Evolutionary conservation across 148 eudicot species (phyloP), one percentile per base, ranked within the genome.

Genomic region (Arctostaphylos glauca): DNA sequence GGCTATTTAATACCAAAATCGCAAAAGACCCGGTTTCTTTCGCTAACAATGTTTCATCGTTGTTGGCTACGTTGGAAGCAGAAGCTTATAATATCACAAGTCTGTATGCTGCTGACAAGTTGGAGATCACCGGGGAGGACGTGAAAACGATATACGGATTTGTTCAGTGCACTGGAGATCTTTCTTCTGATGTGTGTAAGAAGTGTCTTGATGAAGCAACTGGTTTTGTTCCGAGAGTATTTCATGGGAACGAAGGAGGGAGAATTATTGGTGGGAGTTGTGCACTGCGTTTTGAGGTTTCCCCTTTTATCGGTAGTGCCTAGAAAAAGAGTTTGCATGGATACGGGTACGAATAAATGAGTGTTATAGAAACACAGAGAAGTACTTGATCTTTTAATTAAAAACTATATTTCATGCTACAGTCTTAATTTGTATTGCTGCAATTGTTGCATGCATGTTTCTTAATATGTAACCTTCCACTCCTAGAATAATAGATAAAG

Each of bases 1-100:
- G 2, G 0, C 0, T 4, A 2, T 2, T 2, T 21, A 19, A 6
- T 18, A 6, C 3, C n/a, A 6, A 5, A 0, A 19, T 3, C n/a
- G 9, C 1, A 10, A 59, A 23, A 9, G 7, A 59, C 66, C 66
- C 66, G n/a, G 25, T 2, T 19, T 59, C 19, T 6, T 59, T 59
- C 66, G 7, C 19, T n/a, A 6, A 6, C 19, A 6, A 19, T 21
- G 66, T 59, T 23, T 1, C n/a, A 1, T 0, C 5, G 66, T 19
- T 59, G 6, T 6, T 19, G 23, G 7, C 2, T 59, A 59, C 0
- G 5, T 59, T 59, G 23, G 6, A 5, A 1, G 9, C 19, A 2
- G 1, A 6, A 6, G 25, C 25, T 19, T 2, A 19, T n/a, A 9
- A 0, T 18, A 59, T 21, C 64, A 2, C 64, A 9, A 59, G n/a